A percentile compares a stretch with the other conserved stretches of the same genome.
Evolutionary conservation across 23 red algal species (phyloP).

Genomic region (Agarophyton chilense): DNA sequence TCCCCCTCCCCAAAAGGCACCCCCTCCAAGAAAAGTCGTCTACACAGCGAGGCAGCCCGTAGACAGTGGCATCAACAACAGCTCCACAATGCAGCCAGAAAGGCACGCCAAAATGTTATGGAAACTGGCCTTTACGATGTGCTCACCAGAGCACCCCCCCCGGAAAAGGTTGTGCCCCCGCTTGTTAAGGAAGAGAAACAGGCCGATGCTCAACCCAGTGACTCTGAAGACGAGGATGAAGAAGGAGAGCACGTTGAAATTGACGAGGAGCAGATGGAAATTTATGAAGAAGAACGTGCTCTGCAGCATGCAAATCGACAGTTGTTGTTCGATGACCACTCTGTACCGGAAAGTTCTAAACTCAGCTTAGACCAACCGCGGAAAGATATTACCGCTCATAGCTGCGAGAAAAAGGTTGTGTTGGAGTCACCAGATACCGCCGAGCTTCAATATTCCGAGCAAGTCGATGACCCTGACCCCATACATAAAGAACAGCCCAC

Average conservation of each 20-base stretch:
- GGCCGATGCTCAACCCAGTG: neutral
- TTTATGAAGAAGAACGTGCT: conserved; percentile 51
- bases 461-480: neutral
- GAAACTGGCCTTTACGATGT: conserved; percentile 23
- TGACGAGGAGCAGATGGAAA: conserved; percentile 33
- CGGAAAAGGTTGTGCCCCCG: neutral
- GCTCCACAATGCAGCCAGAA: conserved; percentile 24
- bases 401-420: neutral
- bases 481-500: neutral
- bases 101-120: conserved; percentile 23
- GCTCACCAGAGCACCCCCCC: neutral
- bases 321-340: neutral
- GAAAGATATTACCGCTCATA: neutral
- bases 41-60: conserved; percentile 9
- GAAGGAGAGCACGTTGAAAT: neutral
- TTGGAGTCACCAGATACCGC: neutral
- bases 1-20: neutral
- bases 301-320: conserved; percentile 32
- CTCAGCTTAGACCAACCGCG: neutral
- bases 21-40: neutral
- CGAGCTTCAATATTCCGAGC: neutral
- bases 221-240: neutral
- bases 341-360: neutral
- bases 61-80: conserved; percentile 22
- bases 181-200: neutral